These are phyloP conservation scores for Polytrichum formosum DNA, from an alignment of 225 moss, liverwort and hornwort species.

Conservation along the genomic window DNA sequence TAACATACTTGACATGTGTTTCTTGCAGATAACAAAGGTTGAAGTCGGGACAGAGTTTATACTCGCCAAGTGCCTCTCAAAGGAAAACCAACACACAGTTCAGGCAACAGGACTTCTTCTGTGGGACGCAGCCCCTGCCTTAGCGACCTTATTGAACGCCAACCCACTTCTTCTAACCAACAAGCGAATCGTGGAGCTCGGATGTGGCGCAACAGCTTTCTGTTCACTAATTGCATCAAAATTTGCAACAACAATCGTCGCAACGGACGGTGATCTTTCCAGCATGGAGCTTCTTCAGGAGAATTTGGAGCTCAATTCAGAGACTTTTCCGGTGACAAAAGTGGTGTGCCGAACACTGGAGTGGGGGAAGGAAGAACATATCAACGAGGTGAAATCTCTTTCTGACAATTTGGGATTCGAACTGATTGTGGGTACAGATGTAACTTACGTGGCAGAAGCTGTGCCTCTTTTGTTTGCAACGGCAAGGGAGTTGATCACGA, in stretches of 20 bases:
- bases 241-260: constrained; percentile 45
- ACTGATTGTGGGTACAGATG: constrained; percentile 83
- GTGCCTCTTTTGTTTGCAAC: constrained; percentile 81
- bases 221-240: constrained; percentile 80
- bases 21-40: constrained; percentile 51
- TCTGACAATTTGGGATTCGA: constrained; percentile 44
- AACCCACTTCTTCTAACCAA: constrained; percentile 49
- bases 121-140: constrained; percentile 87
- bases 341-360: constrained; percentile 52
- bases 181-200: constrained; percentile 85
- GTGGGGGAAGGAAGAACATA: constrained; percentile 71
- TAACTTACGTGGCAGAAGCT: constrained; percentile 78
- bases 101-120: constrained; percentile 86
- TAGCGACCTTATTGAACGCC: constrained; percentile 67
- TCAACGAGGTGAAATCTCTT: constrained; percentile 38
- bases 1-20: background rate
- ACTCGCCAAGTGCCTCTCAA: constrained; percentile 55
- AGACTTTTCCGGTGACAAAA: constrained; percentile 33
- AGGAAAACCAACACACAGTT: constrained; percentile 79
- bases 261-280: constrained; percentile 74
- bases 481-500: constrained; percentile 53
- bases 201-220: constrained; percentile 82
- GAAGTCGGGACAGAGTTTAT: constrained; percentile 50
- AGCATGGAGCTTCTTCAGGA: constrained; percentile 64
- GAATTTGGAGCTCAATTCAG: constrained; percentile 66